Percentiles rank a stretch among this genome's conserved stretches.
Evolutionary conservation across 2,329 filamentous ascomycete genomes (phyloP).

Genomic region (Fusarium decemcellulare): DNA sequence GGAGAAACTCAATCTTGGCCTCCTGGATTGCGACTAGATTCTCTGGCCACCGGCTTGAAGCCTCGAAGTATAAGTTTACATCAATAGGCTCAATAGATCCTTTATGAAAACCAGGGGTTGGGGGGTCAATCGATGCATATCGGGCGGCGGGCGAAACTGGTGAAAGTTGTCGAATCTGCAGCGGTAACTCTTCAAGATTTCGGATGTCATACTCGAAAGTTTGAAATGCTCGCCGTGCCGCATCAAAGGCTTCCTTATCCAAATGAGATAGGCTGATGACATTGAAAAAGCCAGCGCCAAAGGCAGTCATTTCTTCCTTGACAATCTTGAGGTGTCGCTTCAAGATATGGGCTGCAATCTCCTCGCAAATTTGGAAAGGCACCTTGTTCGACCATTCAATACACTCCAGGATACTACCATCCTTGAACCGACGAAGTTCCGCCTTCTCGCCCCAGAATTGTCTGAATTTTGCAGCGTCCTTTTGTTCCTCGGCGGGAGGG

Average conservation of each 20-base stretch:
- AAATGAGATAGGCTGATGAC: slow-evolving; percentile 62
- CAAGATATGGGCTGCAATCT: slow-evolving; percentile 83
- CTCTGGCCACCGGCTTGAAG: slow-evolving; percentile 94
- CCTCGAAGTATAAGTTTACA: slow-evolving; percentile 91
- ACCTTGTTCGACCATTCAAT: slow-evolving; percentile 83
- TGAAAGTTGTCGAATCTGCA: slow-evolving; percentile 87
- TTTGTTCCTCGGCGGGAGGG: slow-evolving; percentile 87
- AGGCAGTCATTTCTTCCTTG: slow-evolving; percentile 66
- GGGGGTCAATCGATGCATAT: slow-evolving; percentile 73
- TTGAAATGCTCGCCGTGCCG: slow-evolving; percentile 78
- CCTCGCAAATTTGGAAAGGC: slow-evolving; percentile 78
- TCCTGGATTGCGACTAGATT: slow-evolving; percentile 92
- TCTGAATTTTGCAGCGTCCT: slow-evolving; percentile 84
- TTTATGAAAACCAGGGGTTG: slow-evolving; percentile 59
- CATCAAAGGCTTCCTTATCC: slow-evolving; percentile 74
- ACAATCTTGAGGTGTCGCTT: slow-evolving; percentile 76
- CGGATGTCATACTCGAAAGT: slow-evolving; percentile 84
- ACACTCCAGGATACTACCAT: slow-evolving; percentile 94
- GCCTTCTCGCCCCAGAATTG: slow-evolving; percentile 96
- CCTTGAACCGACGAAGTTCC: slow-evolving; percentile 93
- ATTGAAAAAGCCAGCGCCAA: slow-evolving; percentile 65
- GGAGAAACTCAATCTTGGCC: slow-evolving; percentile 91
- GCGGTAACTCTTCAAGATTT: slow-evolving; percentile 83
- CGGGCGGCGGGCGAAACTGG: slow-evolving; percentile 81
- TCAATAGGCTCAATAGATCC: slow-evolving; percentile 73